A percentile compares a stretch with the other conserved stretches of the same genome.
Conservation (phyloP, 2,329 filamentous ascomycete species). For the Phialophora verrucosa region DNA sequence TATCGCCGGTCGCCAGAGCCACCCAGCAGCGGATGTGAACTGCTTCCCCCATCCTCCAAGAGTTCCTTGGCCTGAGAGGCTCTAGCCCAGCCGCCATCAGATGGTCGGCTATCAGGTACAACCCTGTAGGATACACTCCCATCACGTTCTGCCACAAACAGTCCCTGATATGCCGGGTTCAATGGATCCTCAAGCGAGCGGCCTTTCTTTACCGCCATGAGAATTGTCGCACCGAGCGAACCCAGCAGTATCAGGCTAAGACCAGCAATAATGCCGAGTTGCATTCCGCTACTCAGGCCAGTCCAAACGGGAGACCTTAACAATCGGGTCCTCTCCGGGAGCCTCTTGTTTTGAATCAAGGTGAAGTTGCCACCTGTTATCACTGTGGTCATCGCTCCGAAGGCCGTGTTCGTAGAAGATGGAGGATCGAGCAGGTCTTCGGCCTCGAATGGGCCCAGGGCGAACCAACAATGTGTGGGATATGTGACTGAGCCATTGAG, state of each 20-base stretch:
- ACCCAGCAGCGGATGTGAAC: not conserved
- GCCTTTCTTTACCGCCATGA: not conserved
- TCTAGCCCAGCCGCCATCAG: not conserved
- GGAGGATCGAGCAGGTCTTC: not conserved
- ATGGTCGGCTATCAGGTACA: not conserved
- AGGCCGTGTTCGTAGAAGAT: not conserved
- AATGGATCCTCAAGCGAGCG: conserved; percentile 4
- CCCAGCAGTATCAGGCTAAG: not conserved
- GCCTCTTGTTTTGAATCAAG: not conserved
- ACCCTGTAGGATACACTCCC: not conserved
- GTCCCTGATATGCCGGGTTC: conserved; percentile 1
- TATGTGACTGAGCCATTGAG: not conserved
- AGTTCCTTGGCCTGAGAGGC: not conserved
- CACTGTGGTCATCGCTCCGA: conserved; percentile 2
- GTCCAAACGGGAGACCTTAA: not conserved
- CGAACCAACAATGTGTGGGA: conserved; percentile 6
- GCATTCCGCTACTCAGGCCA: not conserved
- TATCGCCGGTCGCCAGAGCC: not conserved
- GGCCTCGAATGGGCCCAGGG: not conserved
- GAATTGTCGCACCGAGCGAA: not conserved
- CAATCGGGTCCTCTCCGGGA: not conserved
- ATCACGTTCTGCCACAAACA: not conserved
- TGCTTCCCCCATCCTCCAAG: not conserved
- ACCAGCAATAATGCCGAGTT: not conserved
- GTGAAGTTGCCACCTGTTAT: conserved; percentile 3